Conservation (phyloP, 2,329 filamentous ascomycete genomes). For the Sarocladium kiliense region DNA sequence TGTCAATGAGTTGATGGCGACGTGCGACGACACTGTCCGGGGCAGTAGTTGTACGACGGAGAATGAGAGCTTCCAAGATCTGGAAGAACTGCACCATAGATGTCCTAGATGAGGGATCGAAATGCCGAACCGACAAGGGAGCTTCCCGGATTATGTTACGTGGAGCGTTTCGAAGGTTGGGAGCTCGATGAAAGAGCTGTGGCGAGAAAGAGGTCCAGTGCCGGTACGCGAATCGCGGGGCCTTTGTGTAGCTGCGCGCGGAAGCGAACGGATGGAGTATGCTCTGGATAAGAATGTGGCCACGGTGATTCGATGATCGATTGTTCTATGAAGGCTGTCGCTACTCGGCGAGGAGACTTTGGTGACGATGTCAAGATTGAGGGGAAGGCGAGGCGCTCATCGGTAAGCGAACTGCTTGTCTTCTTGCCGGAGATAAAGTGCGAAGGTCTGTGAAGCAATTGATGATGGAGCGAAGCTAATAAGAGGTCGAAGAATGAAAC, state of each 20-base stretch:
- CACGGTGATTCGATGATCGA: background rate
- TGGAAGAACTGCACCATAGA: slow-evolving; percentile 1
- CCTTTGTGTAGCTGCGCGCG: background rate
- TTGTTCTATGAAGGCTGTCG: background rate
- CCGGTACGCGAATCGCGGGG: background rate
- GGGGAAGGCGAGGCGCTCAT: background rate
- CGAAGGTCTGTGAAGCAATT: background rate
- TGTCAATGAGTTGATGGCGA: background rate
- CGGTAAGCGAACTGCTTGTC: background rate
- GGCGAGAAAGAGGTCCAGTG: background rate
- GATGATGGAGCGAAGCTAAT: background rate
- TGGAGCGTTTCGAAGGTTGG: slow-evolving; percentile 3
- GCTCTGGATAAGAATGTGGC: background rate
- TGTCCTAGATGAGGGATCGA: background rate
- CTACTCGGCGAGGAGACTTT: background rate
- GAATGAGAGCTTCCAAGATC: background rate
- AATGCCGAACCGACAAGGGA: background rate
- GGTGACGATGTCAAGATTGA: background rate
- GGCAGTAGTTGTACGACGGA: background rate
- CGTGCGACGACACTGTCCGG: background rate
- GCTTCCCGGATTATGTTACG: background rate
- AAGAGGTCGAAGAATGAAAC: background rate
- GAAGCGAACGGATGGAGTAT: background rate
- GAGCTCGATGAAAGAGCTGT: background rate
- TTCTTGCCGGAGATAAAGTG: background rate